phyloP scores from a whole-genome alignment of 306 rosid species.

The Delonix regia region DNA sequence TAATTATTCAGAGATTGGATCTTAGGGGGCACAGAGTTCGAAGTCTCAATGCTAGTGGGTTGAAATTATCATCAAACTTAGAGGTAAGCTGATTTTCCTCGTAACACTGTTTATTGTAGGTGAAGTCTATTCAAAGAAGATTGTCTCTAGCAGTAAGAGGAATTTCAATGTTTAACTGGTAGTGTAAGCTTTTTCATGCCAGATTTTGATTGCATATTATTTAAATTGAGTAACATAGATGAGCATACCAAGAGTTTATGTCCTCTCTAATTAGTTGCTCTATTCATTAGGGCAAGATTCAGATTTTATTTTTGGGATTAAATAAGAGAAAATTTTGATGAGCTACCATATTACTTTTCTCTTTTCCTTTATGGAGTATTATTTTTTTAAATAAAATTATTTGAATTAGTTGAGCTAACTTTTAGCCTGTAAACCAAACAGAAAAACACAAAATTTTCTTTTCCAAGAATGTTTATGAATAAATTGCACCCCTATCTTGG shows the following conservation, averaged over 20 bases:
- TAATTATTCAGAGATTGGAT: slow-evolving; percentile 80
- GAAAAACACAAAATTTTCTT: slow-evolving; percentile 8
- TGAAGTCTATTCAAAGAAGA: background rate
- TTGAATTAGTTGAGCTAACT: background rate
- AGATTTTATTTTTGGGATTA: background rate
- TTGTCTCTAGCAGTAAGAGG: background rate
- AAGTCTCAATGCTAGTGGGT: slow-evolving; percentile 86
- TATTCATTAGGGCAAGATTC: background rate
- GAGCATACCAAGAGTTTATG: background rate
- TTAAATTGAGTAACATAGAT: background rate
- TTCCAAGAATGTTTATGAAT: background rate
- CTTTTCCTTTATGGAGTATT: background rate
- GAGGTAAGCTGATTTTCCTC: slow-evolving; percentile 66
- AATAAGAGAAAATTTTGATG: background rate
- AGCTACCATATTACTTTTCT: background rate
- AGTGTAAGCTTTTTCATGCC: slow-evolving; percentile 14
- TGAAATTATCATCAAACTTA: slow-evolving; percentile 89
- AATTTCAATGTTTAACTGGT: background rate
- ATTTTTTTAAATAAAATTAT: background rate
- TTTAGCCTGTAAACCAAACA: too few species aligned
- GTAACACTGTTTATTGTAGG: slow-evolving; percentile 16
- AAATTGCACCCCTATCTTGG: slow-evolving; percentile 2
- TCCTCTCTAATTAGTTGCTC: slow-evolving; percentile 17
- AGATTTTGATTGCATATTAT: background rate
- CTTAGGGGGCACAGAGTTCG: slow-evolving; percentile 97